phyloP scores from a whole-genome alignment of 1,139 yeast species.

The Candida sp. region DNA sequence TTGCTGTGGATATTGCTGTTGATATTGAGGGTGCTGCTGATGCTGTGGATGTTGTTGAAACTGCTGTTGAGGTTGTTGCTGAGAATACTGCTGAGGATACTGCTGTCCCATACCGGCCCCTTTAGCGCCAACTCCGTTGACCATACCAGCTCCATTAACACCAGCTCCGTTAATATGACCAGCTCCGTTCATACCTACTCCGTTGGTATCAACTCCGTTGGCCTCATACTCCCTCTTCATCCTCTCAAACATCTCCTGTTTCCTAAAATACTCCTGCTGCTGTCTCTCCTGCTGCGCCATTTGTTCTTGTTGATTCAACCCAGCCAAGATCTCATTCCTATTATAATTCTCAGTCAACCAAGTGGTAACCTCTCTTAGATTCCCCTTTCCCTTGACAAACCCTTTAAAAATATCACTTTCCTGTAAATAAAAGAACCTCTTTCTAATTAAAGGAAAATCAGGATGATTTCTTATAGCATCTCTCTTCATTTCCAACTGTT shows the following conservation, averaged over 20 bases:
- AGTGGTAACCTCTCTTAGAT: constrained; percentile 51
- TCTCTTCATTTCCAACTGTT: constrained; percentile 31
- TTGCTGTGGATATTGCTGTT: background rate
- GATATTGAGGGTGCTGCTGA: background rate
- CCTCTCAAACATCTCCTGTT: constrained; percentile 8
- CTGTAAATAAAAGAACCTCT: constrained; percentile 42
- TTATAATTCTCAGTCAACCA: constrained; percentile 41
- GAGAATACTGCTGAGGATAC: background rate
- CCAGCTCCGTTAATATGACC: no score
- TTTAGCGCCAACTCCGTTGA: background rate
- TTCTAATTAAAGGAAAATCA: constrained; percentile 48
- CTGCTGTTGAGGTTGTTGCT: background rate
- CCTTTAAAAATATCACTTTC: constrained; percentile 58
- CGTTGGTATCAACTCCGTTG: background rate
- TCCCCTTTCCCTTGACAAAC: constrained; percentile 56
- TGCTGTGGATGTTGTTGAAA: background rate
- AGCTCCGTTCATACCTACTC: no score
- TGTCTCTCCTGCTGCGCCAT: constrained; percentile 12
- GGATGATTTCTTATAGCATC: constrained; percentile 40
- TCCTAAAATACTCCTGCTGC: constrained; percentile 14
- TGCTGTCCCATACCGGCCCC: constrained; percentile 9
- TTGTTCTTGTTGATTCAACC: constrained; percentile 17
- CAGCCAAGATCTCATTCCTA: constrained; percentile 25
- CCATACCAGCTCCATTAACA: no score
- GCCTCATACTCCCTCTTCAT: constrained; percentile 13